Conservation (phyloP, 2,329 filamentous ascomycete genomes). For the Neofusicoccum kwambonambiense region DNA sequence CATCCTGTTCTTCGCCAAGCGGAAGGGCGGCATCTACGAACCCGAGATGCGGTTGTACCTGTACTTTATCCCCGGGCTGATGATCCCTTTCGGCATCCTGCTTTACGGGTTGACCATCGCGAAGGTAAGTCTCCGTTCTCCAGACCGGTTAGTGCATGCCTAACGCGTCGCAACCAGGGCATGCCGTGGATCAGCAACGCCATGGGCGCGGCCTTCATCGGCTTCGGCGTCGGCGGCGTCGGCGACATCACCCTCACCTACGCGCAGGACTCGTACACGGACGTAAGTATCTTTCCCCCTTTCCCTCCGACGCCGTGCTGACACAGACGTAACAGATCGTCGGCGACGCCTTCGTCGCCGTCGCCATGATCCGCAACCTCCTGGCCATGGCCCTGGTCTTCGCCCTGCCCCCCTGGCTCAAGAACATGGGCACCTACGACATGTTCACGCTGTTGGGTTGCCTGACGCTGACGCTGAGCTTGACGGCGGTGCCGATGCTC, state of each 20-base stretch:
- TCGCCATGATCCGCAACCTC: conserved; percentile 47
- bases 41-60: conserved; percentile 48
- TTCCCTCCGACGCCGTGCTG: conserved; percentile 13
- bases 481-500: background rate
- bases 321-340: conserved; percentile 39
- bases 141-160: too few relatives aligned
- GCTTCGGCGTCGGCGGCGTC: conserved; percentile 36
- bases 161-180: conserved; percentile 22
- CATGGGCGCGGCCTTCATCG: conserved; percentile 39
- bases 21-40: conserved; percentile 44
- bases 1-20: conserved; percentile 26
- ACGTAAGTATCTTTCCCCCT: conserved; percentile 25
- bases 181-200: conserved; percentile 30
- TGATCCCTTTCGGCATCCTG: conserved; percentile 37
- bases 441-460: conserved; percentile 41
- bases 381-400: conserved; percentile 49
- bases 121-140: conserved; percentile 17
- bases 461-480: background rate
- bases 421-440: conserved; percentile 39
- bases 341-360: conserved; percentile 46
- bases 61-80: conserved; percentile 32
- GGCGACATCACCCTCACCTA: conserved; percentile 40
- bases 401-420: conserved; percentile 44
- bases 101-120: conserved; percentile 39
- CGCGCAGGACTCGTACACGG: conserved; percentile 38